A percentile compares a stretch with the other conserved stretches of the same genome.
These are phyloP conservation scores for Mesembryanthemum crystallinum DNA, from an alignment of 148 eudicot genomes.

Conservation along the genomic window DNA sequence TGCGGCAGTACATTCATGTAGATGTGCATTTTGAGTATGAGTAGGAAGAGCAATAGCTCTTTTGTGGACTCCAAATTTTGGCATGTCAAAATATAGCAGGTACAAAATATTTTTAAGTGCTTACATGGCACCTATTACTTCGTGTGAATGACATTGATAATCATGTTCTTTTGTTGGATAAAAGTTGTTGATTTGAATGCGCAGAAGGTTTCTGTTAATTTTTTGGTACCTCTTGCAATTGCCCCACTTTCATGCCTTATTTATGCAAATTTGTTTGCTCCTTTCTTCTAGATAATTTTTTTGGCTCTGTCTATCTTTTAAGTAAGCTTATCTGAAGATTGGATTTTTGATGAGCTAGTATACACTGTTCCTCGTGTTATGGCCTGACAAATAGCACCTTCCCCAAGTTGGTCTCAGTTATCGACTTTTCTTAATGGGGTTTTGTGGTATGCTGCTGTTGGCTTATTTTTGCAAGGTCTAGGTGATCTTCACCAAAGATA, in stretches of 20 bases:
- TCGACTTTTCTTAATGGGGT: background rate
- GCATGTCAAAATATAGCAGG: conserved; percentile 6
- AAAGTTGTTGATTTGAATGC: background rate
- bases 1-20: conserved; percentile 67
- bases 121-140: background rate
- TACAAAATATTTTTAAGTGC: background rate
- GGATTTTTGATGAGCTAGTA: background rate
- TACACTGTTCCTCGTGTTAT: background rate
- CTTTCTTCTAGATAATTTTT: background rate
- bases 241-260: background rate
- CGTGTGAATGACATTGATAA: conserved; percentile 12
- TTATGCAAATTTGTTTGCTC: background rate
- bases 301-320: background rate
- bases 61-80: conserved; percentile 17
- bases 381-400: background rate
- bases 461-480: background rate
- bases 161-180: background rate
- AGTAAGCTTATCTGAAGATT: background rate
- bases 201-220: background rate
- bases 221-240: conserved; percentile 7
- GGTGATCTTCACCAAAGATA: background rate
- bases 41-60: conserved; percentile 18
- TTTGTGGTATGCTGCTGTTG: no score
- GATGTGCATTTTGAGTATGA: conserved; percentile 70
- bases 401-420: background rate